These are phyloP conservation scores for Botrytis fabae DNA, from an alignment of 2,329 filamentous ascomycete genomes.

Conservation along the genomic window DNA sequence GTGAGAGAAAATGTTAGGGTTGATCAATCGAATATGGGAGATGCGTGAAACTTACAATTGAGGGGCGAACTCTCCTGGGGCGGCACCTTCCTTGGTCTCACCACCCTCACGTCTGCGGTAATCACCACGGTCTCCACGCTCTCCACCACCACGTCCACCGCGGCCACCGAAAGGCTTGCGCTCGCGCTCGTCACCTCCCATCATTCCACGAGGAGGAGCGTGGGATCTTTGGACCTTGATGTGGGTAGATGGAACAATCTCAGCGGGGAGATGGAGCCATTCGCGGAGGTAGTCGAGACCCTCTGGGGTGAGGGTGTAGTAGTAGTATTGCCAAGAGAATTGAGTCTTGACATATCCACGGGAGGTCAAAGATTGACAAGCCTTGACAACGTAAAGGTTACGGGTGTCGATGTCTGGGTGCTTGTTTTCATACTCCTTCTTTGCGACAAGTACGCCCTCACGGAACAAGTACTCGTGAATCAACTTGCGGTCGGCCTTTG, in stretches of 20 bases:
- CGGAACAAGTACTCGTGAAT: slow-evolving; percentile 99
- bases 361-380: slow-evolving; percentile 95
- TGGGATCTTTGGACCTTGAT: slow-evolving; percentile 99
- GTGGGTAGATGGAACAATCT: slow-evolving; percentile 99
- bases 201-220: slow-evolving; percentile 91
- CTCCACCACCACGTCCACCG: slow-evolving; percentile 66
- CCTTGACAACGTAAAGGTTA: slow-evolving; percentile 99
- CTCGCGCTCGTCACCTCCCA: slow-evolving; percentile 82
- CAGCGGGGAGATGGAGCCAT: slow-evolving; percentile 99
- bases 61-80: slow-evolving; percentile 88
- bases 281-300: slow-evolving; percentile 99
- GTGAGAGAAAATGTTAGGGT: slow-evolving; percentile 43
- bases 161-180: slow-evolving; percentile 78
- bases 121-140: slow-evolving; percentile 72
- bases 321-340: slow-evolving; percentile 99
- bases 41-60: slow-evolving; percentile 66
- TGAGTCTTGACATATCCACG: slow-evolving; percentile 99
- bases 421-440: slow-evolving; percentile 99
- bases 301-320: slow-evolving; percentile 99
- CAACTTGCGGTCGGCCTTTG: slow-evolving; percentile 99
- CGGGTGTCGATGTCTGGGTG: slow-evolving; percentile 98
- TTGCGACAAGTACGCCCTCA: slow-evolving; percentile 89
- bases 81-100: slow-evolving; percentile 76
- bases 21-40: background rate
- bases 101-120: slow-evolving; percentile 89